Evolutionary conservation across 306 rosid genomes (phyloP).

Genomic region (Rosa rugosa): DNA sequence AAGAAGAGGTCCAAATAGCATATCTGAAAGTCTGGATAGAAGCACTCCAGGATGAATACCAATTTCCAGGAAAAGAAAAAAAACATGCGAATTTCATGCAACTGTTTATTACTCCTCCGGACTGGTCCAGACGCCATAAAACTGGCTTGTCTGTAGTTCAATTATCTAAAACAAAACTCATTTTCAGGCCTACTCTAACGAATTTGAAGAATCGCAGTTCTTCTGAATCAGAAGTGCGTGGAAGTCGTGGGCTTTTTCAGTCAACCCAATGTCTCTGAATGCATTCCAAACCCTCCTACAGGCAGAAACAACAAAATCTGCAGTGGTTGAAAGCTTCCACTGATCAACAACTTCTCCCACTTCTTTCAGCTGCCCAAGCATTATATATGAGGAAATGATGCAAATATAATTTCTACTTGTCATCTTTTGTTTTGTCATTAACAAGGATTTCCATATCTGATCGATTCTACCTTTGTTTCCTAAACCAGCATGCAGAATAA

Average conservation of each 20-base stretch:
- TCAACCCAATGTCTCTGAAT: constrained; percentile 55
- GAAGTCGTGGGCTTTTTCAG: constrained; percentile 50
- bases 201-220: constrained; percentile 34
- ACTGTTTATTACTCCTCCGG: not conserved
- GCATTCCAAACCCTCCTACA: constrained; percentile 59
- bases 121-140: not conserved
- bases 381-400: constrained; percentile 70
- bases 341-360: constrained; percentile 72
- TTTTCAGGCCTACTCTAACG: not conserved
- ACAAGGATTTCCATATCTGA: constrained; percentile 82
- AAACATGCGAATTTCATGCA: not conserved
- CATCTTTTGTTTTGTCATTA: constrained; percentile 82
- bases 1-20: no score
- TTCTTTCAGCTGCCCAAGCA: constrained; percentile 69
- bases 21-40: no score
- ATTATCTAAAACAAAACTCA: constrained; percentile 1
- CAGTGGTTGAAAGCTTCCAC: constrained; percentile 69
- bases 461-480: constrained; percentile 74
- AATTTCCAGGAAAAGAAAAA: no score
- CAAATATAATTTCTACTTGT: constrained; percentile 72
- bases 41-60: no score
- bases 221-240: constrained; percentile 56
- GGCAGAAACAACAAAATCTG: constrained; percentile 56
- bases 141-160: not conserved
- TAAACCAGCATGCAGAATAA: constrained; percentile 74